phyloP scores from a whole-genome alignment of 2,329 filamentous ascomycete genomes.

The Dothideomycetes sp. region DNA sequence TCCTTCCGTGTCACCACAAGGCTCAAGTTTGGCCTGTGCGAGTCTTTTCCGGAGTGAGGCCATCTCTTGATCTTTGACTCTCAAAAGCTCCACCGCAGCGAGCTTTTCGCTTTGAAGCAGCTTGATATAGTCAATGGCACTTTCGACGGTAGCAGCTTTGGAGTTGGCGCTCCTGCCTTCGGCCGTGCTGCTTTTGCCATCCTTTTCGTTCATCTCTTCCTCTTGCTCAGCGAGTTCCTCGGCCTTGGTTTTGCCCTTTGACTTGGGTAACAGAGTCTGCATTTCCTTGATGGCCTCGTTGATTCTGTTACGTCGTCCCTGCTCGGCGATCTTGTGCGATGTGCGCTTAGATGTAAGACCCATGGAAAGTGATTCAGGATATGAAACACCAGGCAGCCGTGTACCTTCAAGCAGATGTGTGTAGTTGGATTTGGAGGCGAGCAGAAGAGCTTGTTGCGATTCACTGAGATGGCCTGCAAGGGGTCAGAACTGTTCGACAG shows the following conservation, averaged over 20 bases:
- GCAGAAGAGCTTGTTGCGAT: conserved; percentile 59
- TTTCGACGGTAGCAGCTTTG: conserved; percentile 96
- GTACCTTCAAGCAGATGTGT: conserved; percentile 95
- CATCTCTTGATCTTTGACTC: conserved; percentile 24
- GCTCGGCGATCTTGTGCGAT: conserved; percentile 95
- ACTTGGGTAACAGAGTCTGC: conserved; percentile 65
- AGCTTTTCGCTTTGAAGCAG: conserved; percentile 54
- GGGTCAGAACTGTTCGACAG: conserved; percentile 14
- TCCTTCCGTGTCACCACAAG: neutral
- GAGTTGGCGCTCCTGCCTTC: conserved; percentile 56
- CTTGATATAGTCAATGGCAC: conserved; percentile 92
- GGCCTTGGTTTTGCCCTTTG: conserved; percentile 34
- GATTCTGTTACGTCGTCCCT: conserved; percentile 88
- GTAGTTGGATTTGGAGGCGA: conserved; percentile 95
- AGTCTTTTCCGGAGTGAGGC: conserved; percentile 14
- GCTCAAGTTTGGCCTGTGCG: conserved; percentile 1
- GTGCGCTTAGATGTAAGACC: conserved; percentile 94
- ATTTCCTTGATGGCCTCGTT: conserved; percentile 91
- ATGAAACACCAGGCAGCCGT: conserved; percentile 69
- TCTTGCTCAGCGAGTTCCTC: conserved; percentile 34
- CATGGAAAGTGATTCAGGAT: conserved; percentile 82
- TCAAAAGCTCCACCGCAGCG: conserved; percentile 19
- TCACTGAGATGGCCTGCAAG: conserved; percentile 38
- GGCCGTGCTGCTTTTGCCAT: conserved; percentile 25
- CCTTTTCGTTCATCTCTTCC: conserved; percentile 26